Evolutionary conservation across 768 basidiomycete species (phyloP).

Genomic region (Mycena rosella): DNA sequence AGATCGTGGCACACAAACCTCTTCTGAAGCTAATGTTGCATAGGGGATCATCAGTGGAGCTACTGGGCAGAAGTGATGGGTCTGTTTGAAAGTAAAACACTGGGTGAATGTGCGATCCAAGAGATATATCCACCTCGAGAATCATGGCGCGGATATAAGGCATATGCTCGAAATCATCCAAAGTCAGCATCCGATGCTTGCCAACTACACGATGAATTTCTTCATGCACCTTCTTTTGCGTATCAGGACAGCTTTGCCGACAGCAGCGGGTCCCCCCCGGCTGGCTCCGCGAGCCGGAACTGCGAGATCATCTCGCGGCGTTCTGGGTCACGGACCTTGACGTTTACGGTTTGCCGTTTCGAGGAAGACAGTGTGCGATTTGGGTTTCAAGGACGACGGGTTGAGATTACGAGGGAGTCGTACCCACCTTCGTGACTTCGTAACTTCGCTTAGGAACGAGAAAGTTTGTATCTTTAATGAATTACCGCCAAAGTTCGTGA

Average conservation of each 20-base stretch:
- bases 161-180: constrained; percentile 37
- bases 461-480: not conserved
- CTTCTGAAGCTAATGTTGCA: too few species aligned
- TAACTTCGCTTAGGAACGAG: too few species aligned
- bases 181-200: constrained; percentile 35
- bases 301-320: constrained; percentile 93
- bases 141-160: constrained; percentile 41
- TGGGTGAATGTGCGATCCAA: not conserved
- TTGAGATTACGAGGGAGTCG: too few species aligned
- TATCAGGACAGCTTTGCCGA: constrained; percentile 60
- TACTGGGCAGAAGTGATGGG: too few species aligned
- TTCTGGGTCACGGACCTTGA: constrained; percentile 49
- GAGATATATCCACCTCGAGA: constrained; percentile 31
- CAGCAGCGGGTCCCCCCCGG: constrained; percentile 73
- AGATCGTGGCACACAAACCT: constrained; percentile 5
- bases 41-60: too few species aligned
- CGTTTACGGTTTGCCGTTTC: too few species aligned
- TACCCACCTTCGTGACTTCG: too few species aligned
- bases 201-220: constrained; percentile 46
- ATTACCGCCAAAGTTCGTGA: not conserved
- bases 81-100: too few species aligned
- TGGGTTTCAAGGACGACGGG: too few species aligned
- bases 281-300: constrained; percentile 87
- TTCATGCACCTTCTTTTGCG: constrained; percentile 39
- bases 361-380: too few species aligned